phyloP scores from a whole-genome alignment of 345 rosid genomes.

The Cardamine occulta region DNA sequence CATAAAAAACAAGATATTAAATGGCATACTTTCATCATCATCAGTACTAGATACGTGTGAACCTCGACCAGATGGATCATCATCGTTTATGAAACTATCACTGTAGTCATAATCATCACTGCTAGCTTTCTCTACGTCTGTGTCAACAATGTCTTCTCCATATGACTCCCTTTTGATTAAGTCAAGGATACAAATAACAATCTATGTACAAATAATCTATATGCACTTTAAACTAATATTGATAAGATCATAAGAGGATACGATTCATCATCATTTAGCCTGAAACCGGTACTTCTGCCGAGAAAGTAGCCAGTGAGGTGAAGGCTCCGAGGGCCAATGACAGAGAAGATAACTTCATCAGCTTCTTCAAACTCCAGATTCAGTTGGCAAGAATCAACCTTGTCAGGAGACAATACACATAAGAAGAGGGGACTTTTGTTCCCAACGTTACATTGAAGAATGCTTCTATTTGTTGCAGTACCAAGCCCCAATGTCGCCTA shows the following conservation, averaged over 20 bases:
- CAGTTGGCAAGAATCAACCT: conserved; percentile 58
- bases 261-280: conserved; percentile 51
- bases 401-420: conserved; percentile 61
- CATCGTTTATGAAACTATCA: conserved; percentile 77
- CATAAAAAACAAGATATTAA: not conserved
- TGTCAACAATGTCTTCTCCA: conserved; percentile 69
- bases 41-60: conserved; percentile 44
- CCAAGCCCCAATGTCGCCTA: conserved; percentile 77
- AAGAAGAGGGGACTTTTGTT: conserved; percentile 60
- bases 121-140: conserved; percentile 59
- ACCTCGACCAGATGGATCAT: conserved; percentile 42
- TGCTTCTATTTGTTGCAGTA: conserved; percentile 41
- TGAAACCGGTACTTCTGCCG: conserved; percentile 19
- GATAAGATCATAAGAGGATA: conserved; percentile 51
- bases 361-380: conserved; percentile 76
- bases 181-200: conserved; percentile 32
- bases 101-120: conserved; percentile 62
- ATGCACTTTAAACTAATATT: not conserved
- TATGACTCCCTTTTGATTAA: conserved; percentile 54
- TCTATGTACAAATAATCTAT: conserved; percentile 2
- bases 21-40: conserved; percentile 48
- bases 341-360: conserved; percentile 73
- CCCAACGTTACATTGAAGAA: conserved; percentile 81
- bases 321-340: conserved; percentile 66
- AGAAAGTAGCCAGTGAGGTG: conserved; percentile 76